Base-by-base conservation (phyloP, 2,329 filamentous ascomycete genomes). In the Lojkania enalia region DNA sequence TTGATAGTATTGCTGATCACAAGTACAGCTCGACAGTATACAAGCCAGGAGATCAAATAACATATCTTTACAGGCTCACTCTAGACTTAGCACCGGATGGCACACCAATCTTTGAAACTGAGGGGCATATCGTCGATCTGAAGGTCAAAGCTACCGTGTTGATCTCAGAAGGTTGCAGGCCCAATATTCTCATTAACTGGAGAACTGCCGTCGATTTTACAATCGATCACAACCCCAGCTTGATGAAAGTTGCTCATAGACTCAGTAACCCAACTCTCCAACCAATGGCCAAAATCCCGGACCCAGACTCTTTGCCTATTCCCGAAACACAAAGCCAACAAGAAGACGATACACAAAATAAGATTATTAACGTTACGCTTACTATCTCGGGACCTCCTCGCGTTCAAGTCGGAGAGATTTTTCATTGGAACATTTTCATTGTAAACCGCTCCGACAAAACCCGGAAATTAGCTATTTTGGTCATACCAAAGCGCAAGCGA, bases 361-460 rank as follows among this genome's bases (percentile, higher is more conserved):
- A 39, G 2, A 79, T 86, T 47, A 81, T 88, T 39, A 87, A 86
- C 46, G 80, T 92, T 45, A 88, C 85, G 25, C 83, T 92, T 71
- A 90, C 86, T 30, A 85, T 94, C 61, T 81, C 79, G 4, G 83
- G 80, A 0, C 86, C 86, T 11, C 60, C 70, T 16, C 74, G 78
- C 41, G 75, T 88, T 18, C 76, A 74, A 45, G 78, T 83, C 0
- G 86, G 86, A 27, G 77, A 87, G 35, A 75, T 83, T 38, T 90
- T 94, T 64, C 74, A 75, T 30, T 89, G 88, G 84, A 80, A 79
- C 23, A 78, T 91, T 13, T 87, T 89, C 60, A 83, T 91, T 27
- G 85, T 89, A 52, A 94, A 92, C 66, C 82, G 85, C 37, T 82
- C 80, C 35, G 72, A 74, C 30, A 77, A 70, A 37, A 71, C 80